Evolutionary conservation across 1,284 basidiomycete species (phyloP), one percentile per base, ranked within the genome.

Genomic region (Tylopilus sp.): DNA sequence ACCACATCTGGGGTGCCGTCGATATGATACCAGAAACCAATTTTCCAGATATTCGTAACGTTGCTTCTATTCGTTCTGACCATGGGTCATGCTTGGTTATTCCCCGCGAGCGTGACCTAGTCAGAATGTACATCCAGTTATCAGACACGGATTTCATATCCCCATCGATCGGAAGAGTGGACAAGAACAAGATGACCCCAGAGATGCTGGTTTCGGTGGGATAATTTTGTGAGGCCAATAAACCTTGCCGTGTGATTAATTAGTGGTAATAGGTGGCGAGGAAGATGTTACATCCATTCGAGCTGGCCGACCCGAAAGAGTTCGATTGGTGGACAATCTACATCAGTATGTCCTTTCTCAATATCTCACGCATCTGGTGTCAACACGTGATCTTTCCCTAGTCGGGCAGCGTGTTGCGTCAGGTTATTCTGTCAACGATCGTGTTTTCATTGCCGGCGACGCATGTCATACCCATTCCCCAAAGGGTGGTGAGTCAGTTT

Each of bases 391-490:
- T 19, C 10, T 19, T 19, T 33, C n/a, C n/a, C 13, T 39, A 82
- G 80, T 82, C 54, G 88, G 88, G 3, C 89, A 92, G 64, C 81
- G 88, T 5, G 84, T 92, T 5, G 88, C 88, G 3, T 80, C 84
- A 2, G 72, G 73, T 11, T 92, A 81, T 67, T 85, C 85, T 5
- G 72, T 81, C 3, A 68, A 82, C 26, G 81, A 90, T 19, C 80
- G 89, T 0, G 78, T 91, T 3, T 91, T 92, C 69, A 90, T 92
- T 53, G 86, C 84, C 0, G 88, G 89, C 1, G 86, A 90, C 69
- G 86, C 85, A 2, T 90, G 85, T 61, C 91, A 93, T 63, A 93
- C 91, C 0, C 91, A 93, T 70, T 91, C 88, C 0, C 90, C 90
- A 0, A 93, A 85, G 74, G 71, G 82, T 74, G 82, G 87, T 77